Evolutionary conservation across 2,329 filamentous ascomycete genomes (phyloP).

Genomic region (Nemania serpens): DNA sequence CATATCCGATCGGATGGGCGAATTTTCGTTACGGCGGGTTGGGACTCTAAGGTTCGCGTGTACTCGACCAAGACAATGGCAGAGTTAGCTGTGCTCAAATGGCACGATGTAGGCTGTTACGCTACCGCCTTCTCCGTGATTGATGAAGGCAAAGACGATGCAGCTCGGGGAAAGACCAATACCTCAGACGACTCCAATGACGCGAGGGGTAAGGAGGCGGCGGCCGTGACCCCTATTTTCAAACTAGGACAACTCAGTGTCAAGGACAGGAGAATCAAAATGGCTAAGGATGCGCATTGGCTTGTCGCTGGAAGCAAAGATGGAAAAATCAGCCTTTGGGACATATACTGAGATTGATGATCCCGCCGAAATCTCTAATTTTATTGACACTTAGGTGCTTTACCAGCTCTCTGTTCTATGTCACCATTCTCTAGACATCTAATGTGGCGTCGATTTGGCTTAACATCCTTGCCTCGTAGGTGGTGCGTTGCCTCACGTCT

Average conservation of each 20-base stretch:
- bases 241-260: conserved; percentile 52
- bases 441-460: not conserved
- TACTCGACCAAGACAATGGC: conserved; percentile 82
- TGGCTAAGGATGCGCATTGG: conserved; percentile 79
- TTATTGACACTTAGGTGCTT: not conserved
- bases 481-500: not conserved
- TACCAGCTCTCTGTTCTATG: not conserved
- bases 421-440: not conserved
- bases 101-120: conserved; percentile 90
- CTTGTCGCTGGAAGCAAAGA: conserved; percentile 90
- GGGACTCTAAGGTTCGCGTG: conserved; percentile 82
- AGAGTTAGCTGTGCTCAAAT: conserved; percentile 90
- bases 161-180: conserved; percentile 7
- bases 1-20: conserved; percentile 77
- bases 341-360: conserved; percentile 70
- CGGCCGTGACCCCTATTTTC: conserved; percentile 35
- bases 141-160: conserved; percentile 8
- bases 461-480: not conserved
- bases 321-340: conserved; percentile 94
- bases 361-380: not conserved
- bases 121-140: conserved; percentile 72
- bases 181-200: conserved; percentile 7
- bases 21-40: conserved; percentile 88
- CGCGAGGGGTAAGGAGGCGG: conserved; percentile 7
- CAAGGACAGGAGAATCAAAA: conserved; percentile 65